phyloP scores from a whole-genome alignment of 1,284 basidiomycete genomes.

The Cryptococcus sp. region DNA sequence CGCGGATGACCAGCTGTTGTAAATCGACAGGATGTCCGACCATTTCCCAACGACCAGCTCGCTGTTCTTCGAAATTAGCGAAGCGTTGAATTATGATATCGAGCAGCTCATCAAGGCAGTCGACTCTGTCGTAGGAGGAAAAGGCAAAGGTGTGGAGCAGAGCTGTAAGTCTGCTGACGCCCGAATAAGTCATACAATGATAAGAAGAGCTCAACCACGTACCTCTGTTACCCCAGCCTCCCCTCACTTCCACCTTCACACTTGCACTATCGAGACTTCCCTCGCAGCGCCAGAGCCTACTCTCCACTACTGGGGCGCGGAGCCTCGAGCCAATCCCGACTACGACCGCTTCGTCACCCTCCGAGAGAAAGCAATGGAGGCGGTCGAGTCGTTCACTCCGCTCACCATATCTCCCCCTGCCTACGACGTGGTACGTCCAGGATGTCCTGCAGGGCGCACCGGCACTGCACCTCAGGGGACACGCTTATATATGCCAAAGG shows the following conservation, averaged over 20 bases:
- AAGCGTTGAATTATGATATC: conserved; percentile 11
- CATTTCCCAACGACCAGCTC: conserved; percentile 15
- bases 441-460: neutral
- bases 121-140: conserved; percentile 6
- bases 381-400: conserved; percentile 17
- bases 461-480: neutral
- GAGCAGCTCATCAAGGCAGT: conserved; percentile 20
- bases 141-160: conserved; percentile 1
- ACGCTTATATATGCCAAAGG: conserved; percentile 9
- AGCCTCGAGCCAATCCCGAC: conserved; percentile 20
- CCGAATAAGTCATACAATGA: neutral
- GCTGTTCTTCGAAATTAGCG: conserved; percentile 10
- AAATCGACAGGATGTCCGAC: neutral
- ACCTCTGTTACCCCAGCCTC: neutral
- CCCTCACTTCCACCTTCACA: conserved; percentile 37
- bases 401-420: conserved; percentile 9
- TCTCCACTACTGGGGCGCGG: conserved; percentile 5
- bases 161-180: neutral
- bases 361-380: conserved; percentile 5
- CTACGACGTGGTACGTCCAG: conserved; percentile 6
- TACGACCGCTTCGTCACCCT: conserved; percentile 12
- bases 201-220: neutral
- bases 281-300: conserved; percentile 17
- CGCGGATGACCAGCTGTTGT: no score
- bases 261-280: conserved; percentile 33